Base-by-base conservation (phyloP, 169 alveolate genomes). In the Blepharisma undulans region DNA sequence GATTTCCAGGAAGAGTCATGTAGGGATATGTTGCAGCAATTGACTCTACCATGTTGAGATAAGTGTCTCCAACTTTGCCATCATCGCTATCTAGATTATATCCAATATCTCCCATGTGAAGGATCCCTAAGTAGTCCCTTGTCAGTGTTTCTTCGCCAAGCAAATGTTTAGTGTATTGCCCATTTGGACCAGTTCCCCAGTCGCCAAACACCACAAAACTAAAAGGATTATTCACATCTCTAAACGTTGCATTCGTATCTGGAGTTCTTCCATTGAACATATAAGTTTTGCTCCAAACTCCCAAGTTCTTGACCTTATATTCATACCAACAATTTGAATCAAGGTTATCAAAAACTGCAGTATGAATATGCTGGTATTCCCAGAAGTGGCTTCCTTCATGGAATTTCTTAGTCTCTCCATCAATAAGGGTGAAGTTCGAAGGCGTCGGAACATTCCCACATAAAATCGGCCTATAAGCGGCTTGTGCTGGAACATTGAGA, bases 111-210 rank as follows among this genome's bases (percentile, higher is more conserved):
- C 89, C 89, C 27, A 48, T 48, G 32, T 84, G 89, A 25, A 84
- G 78, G 8, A 84, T 30, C 27, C 89, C 89, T 21, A 22, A n/a
- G 60, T 32, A 84, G 48, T 84, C 78, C 10, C 78, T 33, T 22
- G 60, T 84, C 36, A n/a, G 12, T 21, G 79, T 32, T 84, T 84
- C 79, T 16, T 84, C 61, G 60, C 32, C 22, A 22, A 84, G 89
- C 12, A 84, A 30, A 30, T 84, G 34, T 14, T 59, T 33, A 22
- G 89, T 84, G 89, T 36, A 84, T 59, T 84, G 79, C 1, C 89
- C 89, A 29, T 48, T 34, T 59, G 89, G 89, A 14, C 89, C 89
- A 21, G 78, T 48, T 33, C 89, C 89, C 89, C 89, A 84, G 89
- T 84, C 89, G 16, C 89, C 89, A 32, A 84, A 59, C 10, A 84